Percentiles rank a stretch among this genome's conserved stretches.
phyloP scores from a whole-genome alignment of 1,284 basidiomycete species.

The Ceratobasidium sp. region DNA sequence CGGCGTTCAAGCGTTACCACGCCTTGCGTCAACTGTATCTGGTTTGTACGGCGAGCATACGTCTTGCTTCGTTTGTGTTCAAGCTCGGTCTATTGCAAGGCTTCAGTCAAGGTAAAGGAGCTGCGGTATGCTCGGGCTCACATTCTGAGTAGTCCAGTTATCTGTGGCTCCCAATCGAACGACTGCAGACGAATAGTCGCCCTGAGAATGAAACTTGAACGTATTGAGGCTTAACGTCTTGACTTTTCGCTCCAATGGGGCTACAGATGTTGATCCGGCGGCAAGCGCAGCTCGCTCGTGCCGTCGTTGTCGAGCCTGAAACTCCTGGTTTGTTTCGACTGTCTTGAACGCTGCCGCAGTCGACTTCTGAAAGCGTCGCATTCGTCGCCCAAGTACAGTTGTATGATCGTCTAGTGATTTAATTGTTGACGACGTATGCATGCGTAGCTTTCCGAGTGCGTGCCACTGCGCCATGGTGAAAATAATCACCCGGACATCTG shows the following conservation, averaged over 20 bases:
- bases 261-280: background rate
- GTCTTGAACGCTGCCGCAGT: conserved; percentile 51
- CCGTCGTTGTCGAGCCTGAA: conserved; percentile 12
- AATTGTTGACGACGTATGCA: conserved; percentile 54
- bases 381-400: conserved; percentile 50
- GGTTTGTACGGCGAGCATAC: background rate
- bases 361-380: conserved; percentile 53
- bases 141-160: conserved; percentile 53
- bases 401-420: conserved; percentile 49
- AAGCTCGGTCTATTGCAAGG: background rate
- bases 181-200: conserved; percentile 57
- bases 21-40: background rate
- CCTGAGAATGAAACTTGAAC: conserved; percentile 58
- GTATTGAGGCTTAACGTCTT: conserved; percentile 50
- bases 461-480: conserved; percentile 54
- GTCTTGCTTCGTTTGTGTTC: background rate
- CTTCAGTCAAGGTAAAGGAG: conserved; percentile 1
- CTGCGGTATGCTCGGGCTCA: conserved; percentile 50
- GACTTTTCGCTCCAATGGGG: background rate
- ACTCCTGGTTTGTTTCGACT: conserved; percentile 53
- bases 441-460: conserved; percentile 54
- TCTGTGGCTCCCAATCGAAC: conserved; percentile 55
- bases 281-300: background rate
- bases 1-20: background rate
- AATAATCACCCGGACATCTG: conserved; percentile 50